Evolutionary conservation across 1,284 basidiomycete species (phyloP).

Genomic region (Coriolopsis trogii): DNA sequence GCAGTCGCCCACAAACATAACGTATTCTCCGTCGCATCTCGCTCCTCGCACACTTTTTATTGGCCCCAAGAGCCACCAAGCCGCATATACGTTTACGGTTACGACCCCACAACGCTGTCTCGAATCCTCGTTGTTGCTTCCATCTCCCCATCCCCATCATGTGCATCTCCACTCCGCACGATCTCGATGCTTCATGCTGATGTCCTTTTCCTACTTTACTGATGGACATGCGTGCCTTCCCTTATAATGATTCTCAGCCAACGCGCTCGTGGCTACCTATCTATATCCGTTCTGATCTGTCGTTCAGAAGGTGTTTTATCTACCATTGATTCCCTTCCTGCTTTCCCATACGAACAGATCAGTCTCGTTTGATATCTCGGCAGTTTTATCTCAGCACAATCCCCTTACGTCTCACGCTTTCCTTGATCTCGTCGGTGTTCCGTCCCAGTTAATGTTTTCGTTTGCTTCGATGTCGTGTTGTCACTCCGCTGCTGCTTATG

Average conservation of each 20-base stretch:
- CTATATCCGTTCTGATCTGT: slow-evolving; percentile 19
- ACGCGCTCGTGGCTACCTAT: slow-evolving; percentile 18
- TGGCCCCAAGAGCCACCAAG: slow-evolving; percentile 20
- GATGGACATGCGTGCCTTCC: slow-evolving; percentile 18
- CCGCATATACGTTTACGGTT: slow-evolving; percentile 14
- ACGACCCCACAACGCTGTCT: slow-evolving; percentile 9
- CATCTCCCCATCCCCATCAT: slow-evolving; percentile 19
- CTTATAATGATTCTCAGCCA: slow-evolving; percentile 13
- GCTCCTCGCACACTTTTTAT: slow-evolving; percentile 20
- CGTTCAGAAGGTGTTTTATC: slow-evolving; percentile 14
- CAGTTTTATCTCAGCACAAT: neutral
- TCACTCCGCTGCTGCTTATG: slow-evolving; percentile 19
- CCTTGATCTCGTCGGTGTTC: slow-evolving; percentile 8
- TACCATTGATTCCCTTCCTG: slow-evolving; percentile 12
- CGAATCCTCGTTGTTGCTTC: slow-evolving; percentile 3
- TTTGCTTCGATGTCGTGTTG: slow-evolving; percentile 11
- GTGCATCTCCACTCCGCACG: slow-evolving; percentile 14
- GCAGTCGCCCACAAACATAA: slow-evolving; percentile 6
- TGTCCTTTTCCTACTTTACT: slow-evolving; percentile 15
- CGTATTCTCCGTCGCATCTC: slow-evolving; percentile 7
- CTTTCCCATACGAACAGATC: neutral
- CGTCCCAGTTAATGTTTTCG: slow-evolving; percentile 10
- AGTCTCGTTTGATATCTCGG: neutral
- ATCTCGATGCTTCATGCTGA: slow-evolving; percentile 5
- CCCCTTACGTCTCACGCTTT: slow-evolving; percentile 4